phyloP scores from a whole-genome alignment of 1,284 basidiomycete species.

The Rhodotorula sp. region DNA sequence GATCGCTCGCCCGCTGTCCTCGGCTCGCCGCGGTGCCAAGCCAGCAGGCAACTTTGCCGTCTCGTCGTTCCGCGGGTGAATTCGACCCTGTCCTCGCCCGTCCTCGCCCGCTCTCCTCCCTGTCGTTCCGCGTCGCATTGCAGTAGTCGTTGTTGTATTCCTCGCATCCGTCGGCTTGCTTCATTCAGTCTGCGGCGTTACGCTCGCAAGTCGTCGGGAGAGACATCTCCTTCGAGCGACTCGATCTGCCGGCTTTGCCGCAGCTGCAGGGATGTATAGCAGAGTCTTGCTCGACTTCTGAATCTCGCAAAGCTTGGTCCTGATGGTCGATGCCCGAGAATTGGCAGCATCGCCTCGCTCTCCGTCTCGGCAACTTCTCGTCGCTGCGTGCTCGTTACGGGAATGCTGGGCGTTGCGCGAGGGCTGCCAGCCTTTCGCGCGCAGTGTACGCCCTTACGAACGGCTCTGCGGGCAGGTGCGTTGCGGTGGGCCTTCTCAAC shows the following conservation, averaged over 20 bases:
- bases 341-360: background rate
- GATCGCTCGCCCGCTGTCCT: slow-evolving; percentile 25
- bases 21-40: slow-evolving; percentile 20
- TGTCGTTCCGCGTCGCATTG: background rate
- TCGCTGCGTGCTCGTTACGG: background rate
- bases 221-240: too few species aligned
- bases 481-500: too few species aligned
- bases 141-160: background rate
- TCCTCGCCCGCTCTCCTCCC: background rate
- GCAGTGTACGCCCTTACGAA: background rate
- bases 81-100: background rate
- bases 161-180: background rate
- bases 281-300: too few species aligned
- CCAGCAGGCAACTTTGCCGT: slow-evolving; percentile 33
- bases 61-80: slow-evolving; percentile 23
- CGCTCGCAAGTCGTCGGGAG: too few species aligned
- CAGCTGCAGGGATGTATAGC: too few species aligned
- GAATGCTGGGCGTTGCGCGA: background rate
- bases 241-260: too few species aligned
- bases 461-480: background rate
- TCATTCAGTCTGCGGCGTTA: too few species aligned
- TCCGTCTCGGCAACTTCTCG: background rate
- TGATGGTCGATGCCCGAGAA: too few species aligned
- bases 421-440: background rate
- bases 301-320: too few species aligned